A percentile compares a stretch with the other conserved stretches of the same genome.
These are phyloP conservation scores for Eucalyptus regnans DNA, from an alignment of 345 rosid species.

Conservation along the genomic window DNA sequence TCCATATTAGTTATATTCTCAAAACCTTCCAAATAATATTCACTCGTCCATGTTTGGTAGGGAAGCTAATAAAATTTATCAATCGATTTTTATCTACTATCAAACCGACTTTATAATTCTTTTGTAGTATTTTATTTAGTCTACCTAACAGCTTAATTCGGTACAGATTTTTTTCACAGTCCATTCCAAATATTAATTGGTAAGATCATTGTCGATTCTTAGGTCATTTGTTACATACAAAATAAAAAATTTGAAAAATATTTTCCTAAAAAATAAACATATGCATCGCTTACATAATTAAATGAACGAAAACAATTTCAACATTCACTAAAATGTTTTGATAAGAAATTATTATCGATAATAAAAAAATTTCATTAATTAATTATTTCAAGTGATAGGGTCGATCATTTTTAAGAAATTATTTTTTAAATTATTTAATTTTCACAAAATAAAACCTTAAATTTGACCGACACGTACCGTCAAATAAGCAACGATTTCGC, in stretches of 20 bases:
- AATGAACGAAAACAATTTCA: too few relatives aligned
- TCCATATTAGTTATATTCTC: neutral
- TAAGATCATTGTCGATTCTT: neutral
- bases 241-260: fast-evolving
- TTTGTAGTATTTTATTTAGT: neutral
- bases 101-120: neutral
- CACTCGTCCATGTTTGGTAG: neutral
- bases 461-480: neutral
- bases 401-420: fast-evolving
- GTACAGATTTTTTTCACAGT: neutral
- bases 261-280: neutral
- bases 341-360: too few relatives aligned
- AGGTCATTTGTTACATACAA: fast-evolving
- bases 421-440: too few relatives aligned
- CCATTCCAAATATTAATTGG: neutral
- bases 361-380: too few relatives aligned
- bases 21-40: neutral
- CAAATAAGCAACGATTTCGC: neutral
- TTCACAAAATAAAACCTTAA: neutral
- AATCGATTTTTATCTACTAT: neutral
- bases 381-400: too few relatives aligned
- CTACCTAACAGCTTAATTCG: neutral
- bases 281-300: neutral
- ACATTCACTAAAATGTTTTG: too few relatives aligned
- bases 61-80: neutral